These are phyloP conservation scores for Bryum argenteum DNA, from an alignment of 225 moss, liverwort and hornwort genomes.

Conservation along the genomic window DNA sequence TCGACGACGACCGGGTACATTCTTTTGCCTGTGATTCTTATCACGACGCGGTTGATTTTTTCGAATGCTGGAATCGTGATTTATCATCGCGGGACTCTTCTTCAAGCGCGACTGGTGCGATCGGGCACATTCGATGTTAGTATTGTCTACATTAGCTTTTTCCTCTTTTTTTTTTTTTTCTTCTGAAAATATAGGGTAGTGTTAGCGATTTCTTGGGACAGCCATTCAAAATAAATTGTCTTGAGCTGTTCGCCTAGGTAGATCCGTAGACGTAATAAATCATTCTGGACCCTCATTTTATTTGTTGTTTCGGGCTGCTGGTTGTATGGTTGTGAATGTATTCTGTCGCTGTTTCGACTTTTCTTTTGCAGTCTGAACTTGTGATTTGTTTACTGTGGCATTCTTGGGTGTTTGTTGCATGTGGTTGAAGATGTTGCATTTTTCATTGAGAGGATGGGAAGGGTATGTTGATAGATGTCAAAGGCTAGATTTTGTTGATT, in stretches of 20 bases:
- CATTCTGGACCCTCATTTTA: background rate
- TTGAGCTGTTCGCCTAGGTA: slow-evolving; percentile 22
- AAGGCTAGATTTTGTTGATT: no score
- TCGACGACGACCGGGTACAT: background rate
- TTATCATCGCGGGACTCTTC: background rate
- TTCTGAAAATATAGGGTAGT: background rate
- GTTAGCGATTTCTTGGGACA: slow-evolving; percentile 11
- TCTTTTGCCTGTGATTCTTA: slow-evolving; percentile 21
- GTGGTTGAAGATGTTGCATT: no score
- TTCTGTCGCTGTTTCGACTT: no score
- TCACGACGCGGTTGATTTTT: background rate
- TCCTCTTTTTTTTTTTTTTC: background rate
- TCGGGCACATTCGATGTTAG: background rate
- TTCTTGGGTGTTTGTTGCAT: no score
- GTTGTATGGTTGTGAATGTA: no score
- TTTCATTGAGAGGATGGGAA: no score
- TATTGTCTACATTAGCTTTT: background rate
- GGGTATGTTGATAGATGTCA: no score
- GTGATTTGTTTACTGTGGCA: no score
- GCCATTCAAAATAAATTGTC: slow-evolving; percentile 26
- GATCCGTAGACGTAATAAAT: background rate
- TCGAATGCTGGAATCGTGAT: background rate
- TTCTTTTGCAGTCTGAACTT: no score
- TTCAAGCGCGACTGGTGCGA: background rate
- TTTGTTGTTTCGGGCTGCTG: background rate